These are phyloP conservation scores for Sequoiadendron giganteum DNA, from an alignment of 75 land plant species.

Conservation along the genomic window DNA sequence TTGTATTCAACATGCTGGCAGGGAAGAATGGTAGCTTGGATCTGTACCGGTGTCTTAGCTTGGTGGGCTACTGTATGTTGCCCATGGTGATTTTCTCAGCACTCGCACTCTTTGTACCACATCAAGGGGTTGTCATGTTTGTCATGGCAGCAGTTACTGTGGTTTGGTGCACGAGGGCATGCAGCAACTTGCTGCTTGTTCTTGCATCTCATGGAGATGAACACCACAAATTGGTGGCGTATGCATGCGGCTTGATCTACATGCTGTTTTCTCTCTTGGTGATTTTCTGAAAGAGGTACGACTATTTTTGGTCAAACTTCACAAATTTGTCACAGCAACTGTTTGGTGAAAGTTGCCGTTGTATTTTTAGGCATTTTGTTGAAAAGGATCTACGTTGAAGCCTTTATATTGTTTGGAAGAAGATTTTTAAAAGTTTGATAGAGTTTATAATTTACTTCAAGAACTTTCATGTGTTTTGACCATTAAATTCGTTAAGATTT, in stretches of 20 bases:
- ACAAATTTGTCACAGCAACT: neutral
- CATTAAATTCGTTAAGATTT: neutral
- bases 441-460: neutral
- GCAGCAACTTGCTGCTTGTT: conserved; percentile 63
- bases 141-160: conserved; percentile 62
- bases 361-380: neutral
- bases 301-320: neutral
- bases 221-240: conserved; percentile 80
- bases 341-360: neutral
- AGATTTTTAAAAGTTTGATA: neutral
- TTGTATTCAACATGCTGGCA: conserved; percentile 89
- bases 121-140: conserved; percentile 46
- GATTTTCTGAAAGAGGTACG: conserved; percentile 52
- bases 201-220: conserved; percentile 72
- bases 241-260: conserved; percentile 85
- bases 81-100: conserved; percentile 92
- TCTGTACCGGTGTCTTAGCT: conserved; percentile 78
- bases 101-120: conserved; percentile 68
- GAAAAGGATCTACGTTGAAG: neutral
- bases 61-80: conserved; percentile 87
- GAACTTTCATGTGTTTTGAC: neutral
- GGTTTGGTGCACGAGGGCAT: conserved; percentile 88
- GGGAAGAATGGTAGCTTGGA: conserved; percentile 83
- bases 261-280: conserved; percentile 78
- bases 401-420: neutral